Percentiles rank a stretch among this genome's conserved stretches.
These are phyloP conservation scores for Peniophora sp. DNA, from an alignment of 1,284 basidiomycete genomes.

Conservation along the genomic window DNA sequence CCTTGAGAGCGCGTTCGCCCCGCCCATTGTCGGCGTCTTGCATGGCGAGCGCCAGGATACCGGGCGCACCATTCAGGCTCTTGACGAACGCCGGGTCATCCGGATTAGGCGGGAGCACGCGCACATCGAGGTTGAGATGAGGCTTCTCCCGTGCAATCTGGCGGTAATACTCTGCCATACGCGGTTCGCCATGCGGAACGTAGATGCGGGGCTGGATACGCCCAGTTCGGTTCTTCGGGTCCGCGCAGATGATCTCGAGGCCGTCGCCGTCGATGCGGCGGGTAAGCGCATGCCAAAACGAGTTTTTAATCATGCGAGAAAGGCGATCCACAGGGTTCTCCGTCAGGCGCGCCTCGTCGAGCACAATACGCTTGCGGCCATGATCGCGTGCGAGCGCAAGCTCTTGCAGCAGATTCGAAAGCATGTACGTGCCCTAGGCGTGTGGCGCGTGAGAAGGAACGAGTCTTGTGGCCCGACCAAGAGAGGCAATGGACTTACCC, in stretches of 20 bases:
- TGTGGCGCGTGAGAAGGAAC: slow-evolving; percentile 1
- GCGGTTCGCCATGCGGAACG: slow-evolving; percentile 85
- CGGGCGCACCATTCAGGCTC: slow-evolving; percentile 89
- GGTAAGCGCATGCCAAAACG: slow-evolving; percentile 97
- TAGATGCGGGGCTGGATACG: slow-evolving; percentile 89
- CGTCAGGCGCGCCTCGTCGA: slow-evolving; percentile 93
- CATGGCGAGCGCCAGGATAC: slow-evolving; percentile 94
- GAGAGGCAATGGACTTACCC: slow-evolving; percentile 44
- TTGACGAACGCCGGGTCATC: slow-evolving; percentile 89
- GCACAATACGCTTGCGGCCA: slow-evolving; percentile 90
- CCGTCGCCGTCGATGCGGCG: slow-evolving; percentile 96
- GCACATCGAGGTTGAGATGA: slow-evolving; percentile 86
- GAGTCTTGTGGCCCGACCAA: neutral
- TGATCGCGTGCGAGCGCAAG: slow-evolving; percentile 96
- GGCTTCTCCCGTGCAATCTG: slow-evolving; percentile 78
- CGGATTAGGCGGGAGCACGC: slow-evolving; percentile 77
- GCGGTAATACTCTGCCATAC: slow-evolving; percentile 92
- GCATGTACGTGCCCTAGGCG: slow-evolving; percentile 87
- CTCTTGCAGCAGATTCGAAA: slow-evolving; percentile 98
- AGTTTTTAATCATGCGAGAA: slow-evolving; percentile 96
- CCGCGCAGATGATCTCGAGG: slow-evolving; percentile 91
- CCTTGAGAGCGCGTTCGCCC: slow-evolving; percentile 77
- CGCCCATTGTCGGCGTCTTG: slow-evolving; percentile 79
- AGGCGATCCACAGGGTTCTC: slow-evolving; percentile 97
- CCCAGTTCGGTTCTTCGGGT: slow-evolving; percentile 92